Evolutionary conservation across 345 rosid species (phyloP).

Genomic region (Boechera retrofracta): DNA sequence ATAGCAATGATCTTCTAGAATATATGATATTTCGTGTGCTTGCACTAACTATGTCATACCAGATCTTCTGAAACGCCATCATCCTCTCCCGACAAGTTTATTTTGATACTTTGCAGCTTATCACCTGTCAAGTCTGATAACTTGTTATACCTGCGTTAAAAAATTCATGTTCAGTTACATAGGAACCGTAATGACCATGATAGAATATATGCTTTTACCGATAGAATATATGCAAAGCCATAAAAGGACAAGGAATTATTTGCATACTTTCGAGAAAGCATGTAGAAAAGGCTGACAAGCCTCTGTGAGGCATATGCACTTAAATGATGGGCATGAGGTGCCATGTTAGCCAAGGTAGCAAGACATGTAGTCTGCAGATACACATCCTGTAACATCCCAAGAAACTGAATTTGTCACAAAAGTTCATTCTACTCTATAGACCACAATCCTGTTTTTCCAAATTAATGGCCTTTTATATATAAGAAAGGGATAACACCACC

Average conservation of each 20-base stretch:
- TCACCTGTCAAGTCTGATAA: slow-evolving; percentile 73
- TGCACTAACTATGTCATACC: slow-evolving; percentile 54
- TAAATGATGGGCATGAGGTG: slow-evolving; percentile 93
- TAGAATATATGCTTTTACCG: background rate
- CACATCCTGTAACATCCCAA: slow-evolving; percentile 71
- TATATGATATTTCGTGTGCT: slow-evolving; percentile 16
- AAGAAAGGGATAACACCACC: slow-evolving; percentile 10
- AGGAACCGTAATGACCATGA: slow-evolving; percentile 16
- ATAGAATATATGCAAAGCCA: background rate
- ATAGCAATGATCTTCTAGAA: slow-evolving; percentile 1
- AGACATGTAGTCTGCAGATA: slow-evolving; percentile 97
- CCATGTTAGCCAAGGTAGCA: slow-evolving; percentile 98
- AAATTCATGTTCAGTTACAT: slow-evolving; percentile 25
- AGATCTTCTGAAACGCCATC: slow-evolving; percentile 66
- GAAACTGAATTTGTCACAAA: slow-evolving; percentile 19
- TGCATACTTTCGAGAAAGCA: slow-evolving; percentile 97
- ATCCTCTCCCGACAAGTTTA: slow-evolving; percentile 54
- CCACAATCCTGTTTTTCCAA: slow-evolving; percentile 20
- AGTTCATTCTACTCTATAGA: background rate
- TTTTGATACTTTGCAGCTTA: slow-evolving; percentile 54
- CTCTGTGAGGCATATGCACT: slow-evolving; percentile 99
- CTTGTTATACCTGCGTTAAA: slow-evolving; percentile 78
- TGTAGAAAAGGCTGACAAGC: slow-evolving; percentile 93
- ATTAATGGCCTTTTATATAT: background rate
- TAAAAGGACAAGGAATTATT: background rate